Evolutionary conservation across 257 asterid species (phyloP).

Genomic region (Schizonepeta tenuifolia): DNA sequence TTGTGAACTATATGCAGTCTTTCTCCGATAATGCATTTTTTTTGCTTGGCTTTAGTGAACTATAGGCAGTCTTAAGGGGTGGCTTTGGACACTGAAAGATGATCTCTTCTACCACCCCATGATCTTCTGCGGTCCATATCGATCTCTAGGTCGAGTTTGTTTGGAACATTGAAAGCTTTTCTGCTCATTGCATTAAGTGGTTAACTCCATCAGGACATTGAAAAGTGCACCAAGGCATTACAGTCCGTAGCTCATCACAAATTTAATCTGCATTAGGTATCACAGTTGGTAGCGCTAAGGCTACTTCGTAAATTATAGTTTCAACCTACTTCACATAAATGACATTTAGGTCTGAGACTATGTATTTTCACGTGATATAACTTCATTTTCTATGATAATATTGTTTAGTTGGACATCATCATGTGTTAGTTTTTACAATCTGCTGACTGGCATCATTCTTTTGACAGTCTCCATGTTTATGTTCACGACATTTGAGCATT

Average conservation of each 20-base stretch:
- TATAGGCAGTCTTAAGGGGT: constrained; percentile 5
- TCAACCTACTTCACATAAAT: constrained; percentile 1
- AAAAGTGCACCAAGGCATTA: constrained; percentile 9
- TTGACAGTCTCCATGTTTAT: constrained; percentile 72
- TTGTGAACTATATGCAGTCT: background rate
- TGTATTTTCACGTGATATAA: background rate
- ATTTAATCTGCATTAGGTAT: constrained; percentile 6
- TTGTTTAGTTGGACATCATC: constrained; percentile 6
- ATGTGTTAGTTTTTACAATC: constrained; percentile 5
- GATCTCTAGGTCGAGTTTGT: background rate
- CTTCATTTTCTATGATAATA: background rate
- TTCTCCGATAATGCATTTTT: background rate
- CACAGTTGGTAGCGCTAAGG: constrained; percentile 4
- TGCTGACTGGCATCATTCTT: constrained; percentile 6
- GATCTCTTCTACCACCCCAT: background rate
- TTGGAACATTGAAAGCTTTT: background rate
- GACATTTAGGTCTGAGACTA: background rate
- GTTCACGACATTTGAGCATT: constrained; percentile 79
- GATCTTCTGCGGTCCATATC: background rate
- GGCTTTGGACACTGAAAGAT: background rate
- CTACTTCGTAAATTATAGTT: background rate
- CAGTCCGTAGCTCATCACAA: constrained; percentile 7
- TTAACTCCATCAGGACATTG: constrained; percentile 2
- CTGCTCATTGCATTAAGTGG: background rate
- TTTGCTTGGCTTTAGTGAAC: background rate